These are phyloP conservation scores for Pythium folliculosum DNA, from an alignment of 352 stramenopile genomes.

Conservation along the genomic window DNA sequence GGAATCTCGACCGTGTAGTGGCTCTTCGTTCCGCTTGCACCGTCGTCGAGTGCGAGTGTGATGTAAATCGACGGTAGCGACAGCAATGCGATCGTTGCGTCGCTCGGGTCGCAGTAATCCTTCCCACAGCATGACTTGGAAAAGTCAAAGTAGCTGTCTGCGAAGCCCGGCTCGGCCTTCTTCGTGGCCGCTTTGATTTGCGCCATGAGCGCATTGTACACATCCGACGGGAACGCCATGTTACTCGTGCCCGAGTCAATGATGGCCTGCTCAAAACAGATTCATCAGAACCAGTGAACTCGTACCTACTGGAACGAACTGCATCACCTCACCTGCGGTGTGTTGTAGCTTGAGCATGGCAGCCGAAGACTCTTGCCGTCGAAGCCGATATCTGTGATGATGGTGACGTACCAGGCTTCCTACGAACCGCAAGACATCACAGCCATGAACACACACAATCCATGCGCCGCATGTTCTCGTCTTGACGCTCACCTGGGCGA, in stretches of 20 bases:
- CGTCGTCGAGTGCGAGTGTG: slow-evolving; percentile 59
- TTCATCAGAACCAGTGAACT: not conserved
- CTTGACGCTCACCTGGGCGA: slow-evolving; percentile 43
- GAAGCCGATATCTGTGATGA: slow-evolving; percentile 73
- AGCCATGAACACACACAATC: not conserved
- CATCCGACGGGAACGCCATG: slow-evolving; percentile 66
- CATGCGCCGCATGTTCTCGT: not conserved
- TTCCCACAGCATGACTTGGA: slow-evolving; percentile 65
- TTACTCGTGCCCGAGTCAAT: slow-evolving; percentile 85
- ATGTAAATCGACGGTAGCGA: slow-evolving; percentile 78
- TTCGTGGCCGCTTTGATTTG: slow-evolving; percentile 66
- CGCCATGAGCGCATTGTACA: slow-evolving; percentile 78
- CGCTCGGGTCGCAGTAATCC: slow-evolving; percentile 70
- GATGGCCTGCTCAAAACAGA: slow-evolving; percentile 46
- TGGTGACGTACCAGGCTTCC: slow-evolving; percentile 84
- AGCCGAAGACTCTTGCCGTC: slow-evolving; percentile 58
- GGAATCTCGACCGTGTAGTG: slow-evolving; percentile 82
- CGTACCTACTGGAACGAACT: too few species aligned
- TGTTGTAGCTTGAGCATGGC: slow-evolving; percentile 69
- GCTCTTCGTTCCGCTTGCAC: slow-evolving; percentile 49
- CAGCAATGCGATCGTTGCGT: slow-evolving; percentile 50
- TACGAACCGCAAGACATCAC: slow-evolving; percentile 16
- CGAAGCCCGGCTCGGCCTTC: slow-evolving; percentile 57
- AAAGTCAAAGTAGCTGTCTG: slow-evolving; percentile 73
- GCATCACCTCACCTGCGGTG: slow-evolving; percentile 39